Base-by-base conservation (phyloP, 1,139 yeast species). In the Lodderomyces parapsilosis region DNA sequence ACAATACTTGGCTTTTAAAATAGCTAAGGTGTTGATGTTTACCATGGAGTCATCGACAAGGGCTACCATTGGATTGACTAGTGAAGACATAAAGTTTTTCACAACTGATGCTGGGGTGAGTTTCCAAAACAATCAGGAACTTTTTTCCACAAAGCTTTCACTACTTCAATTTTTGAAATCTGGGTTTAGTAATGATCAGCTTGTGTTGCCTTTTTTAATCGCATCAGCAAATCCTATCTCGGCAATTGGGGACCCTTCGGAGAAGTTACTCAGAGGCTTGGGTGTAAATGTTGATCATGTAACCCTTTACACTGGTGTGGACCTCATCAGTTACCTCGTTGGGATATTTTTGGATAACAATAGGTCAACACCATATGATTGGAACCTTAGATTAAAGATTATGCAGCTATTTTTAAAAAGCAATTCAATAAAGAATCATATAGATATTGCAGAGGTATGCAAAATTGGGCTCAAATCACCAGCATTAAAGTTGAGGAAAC, bases 31-130 rank as follows among this genome's bases (percentile, higher is more conserved):
- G 46, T 75, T 86, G 55, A 54, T 86, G 45, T 60, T 87, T 35
- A 67, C 66, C 38, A 82, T 89, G 0, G 71, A 67, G 3, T 42
- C 56, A 0, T 33, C 44, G 2, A 41, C 47, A 2, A 48, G 49
- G 10, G 59, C 62, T 1, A 41, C 51, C 6, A 87, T 93, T 0
- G 96, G 96, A 0, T 63, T 89, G 45, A 70, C 81, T 19, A 58
- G 71, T 0, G 59, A 60, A 0, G 88, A 85, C 43, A 72, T 75
- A 25, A 59, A 76, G 0, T 86, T 81, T 54, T 78, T 88, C 54
- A 82, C 88, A 0, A 73, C 73, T 42, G 79, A 79, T 49, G 88
- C 94, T 4, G 89, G 91, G 11, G 78, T 81, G 0, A 58, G 75
- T 0, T 80, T 76, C 54, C 76, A 75, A 36, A 66, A 77, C 1